These are phyloP conservation scores for Remersonia thermophila DNA, from an alignment of 2,329 filamentous ascomycete species.

Conservation along the genomic window DNA sequence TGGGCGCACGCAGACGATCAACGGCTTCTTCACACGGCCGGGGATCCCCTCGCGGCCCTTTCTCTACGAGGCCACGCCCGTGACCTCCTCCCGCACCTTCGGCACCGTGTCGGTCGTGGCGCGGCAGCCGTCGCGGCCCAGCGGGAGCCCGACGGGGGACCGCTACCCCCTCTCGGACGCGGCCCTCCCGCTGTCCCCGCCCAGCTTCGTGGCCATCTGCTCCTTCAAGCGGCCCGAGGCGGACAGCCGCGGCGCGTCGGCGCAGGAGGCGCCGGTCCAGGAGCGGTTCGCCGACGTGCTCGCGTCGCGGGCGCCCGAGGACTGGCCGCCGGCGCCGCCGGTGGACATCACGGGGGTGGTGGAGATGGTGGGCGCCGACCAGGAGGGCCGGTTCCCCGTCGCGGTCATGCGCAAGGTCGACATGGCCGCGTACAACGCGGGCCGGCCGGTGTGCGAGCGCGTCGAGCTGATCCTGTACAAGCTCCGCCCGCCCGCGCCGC, in stretches of 20 bases:
- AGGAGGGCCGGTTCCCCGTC: slow-evolving; percentile 34
- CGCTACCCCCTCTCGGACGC: slow-evolving; percentile 32
- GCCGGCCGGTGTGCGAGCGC: slow-evolving; percentile 29
- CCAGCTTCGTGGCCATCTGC: slow-evolving; percentile 39
- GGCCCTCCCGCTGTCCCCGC: slow-evolving; percentile 24
- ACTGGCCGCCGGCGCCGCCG: slow-evolving; percentile 35
- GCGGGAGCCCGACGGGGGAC: slow-evolving; percentile 21
- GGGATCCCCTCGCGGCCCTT: slow-evolving; percentile 39
- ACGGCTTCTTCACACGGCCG: slow-evolving; percentile 41
- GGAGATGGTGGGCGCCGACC: slow-evolving; percentile 24
- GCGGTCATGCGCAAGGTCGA: slow-evolving; percentile 45
- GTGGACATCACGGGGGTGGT: slow-evolving; percentile 32
- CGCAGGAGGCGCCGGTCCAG: slow-evolving; percentile 31
- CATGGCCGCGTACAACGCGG: slow-evolving; percentile 33
- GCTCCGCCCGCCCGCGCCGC: slow-evolving; percentile 30
- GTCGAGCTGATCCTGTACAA: slow-evolving; percentile 40
- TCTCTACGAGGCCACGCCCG: slow-evolving; percentile 35
- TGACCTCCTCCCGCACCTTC: slow-evolving; percentile 36
- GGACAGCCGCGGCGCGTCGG: slow-evolving; percentile 23
- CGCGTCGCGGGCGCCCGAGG: slow-evolving; percentile 21
- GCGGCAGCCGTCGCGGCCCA: slow-evolving; percentile 32
- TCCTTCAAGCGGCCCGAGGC: slow-evolving; percentile 36
- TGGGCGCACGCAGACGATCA: slow-evolving; percentile 45
- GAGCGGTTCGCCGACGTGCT: slow-evolving; percentile 31
- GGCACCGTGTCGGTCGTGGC: slow-evolving; percentile 37